Base-by-base conservation (phyloP, 108 stramenopile genomes). In the Skeletonema menzelii region DNA sequence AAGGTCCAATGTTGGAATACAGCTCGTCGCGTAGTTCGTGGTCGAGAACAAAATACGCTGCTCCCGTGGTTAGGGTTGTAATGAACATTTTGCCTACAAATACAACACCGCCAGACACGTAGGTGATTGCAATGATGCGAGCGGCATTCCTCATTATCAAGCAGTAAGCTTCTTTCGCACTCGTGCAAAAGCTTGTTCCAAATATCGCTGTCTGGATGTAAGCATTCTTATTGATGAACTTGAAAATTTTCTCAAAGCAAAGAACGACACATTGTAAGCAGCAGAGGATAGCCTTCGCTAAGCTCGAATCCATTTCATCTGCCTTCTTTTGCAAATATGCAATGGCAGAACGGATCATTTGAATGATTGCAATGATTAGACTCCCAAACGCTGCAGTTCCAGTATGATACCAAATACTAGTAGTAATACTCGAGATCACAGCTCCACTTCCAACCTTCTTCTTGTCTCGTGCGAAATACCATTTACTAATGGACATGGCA, bases 381-480 rank as follows among this genome's bases (percentile, higher is more conserved):
- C 91, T 88, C 28, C 97, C 98, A 82, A 93, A 98, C 14, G 98
- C 98, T 17, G 94, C 96, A 0, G 98, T 98, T 34, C 98, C 98
- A 56, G 82, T 64, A 76, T 98, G 97, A 63, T 97, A 96, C 34
- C 61, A 61, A 17, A 93, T 27, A 0, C 91, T 88, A 14, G 81
- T 60, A 14, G 49, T 27, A 27, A 95, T 65, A 44, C 85, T 73
- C n/a, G 44, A 42, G 12, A 90, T 38, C 11, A 97, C 90, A 2
- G 90, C 91, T 28, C 62, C 56, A 55, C 67, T 95, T 24, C 89
- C 92, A 42, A 96, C 77, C n/a, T 49, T 61, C 28, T 55, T 34
- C 70, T 96, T 95, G 53, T 97, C 83, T 8, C 88, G 61, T 22
- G 85, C 76, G 75, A 98, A 98, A 86, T 97, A 98, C 80, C 83